Base-by-base conservation (phyloP, 2,329 filamentous ascomycete species). In the Monilinia laxa region DNA sequence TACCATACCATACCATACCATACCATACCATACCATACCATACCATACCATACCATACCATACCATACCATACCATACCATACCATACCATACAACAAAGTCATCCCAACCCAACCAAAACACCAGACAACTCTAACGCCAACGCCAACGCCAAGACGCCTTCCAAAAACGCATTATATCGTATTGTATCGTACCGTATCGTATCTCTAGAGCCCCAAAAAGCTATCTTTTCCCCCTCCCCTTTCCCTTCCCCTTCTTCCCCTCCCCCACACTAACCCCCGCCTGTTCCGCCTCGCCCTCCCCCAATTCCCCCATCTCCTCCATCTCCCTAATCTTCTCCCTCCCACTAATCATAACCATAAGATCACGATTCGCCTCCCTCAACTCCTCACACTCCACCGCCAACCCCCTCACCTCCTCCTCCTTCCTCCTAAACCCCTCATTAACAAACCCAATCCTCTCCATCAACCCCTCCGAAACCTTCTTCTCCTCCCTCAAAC, bases 301-400 rank as follows among this genome's bases (percentile, higher is more conserved):
- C 67, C 85, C 82, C 45, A 85, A 72, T 70, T 82, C 77, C 0
- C 84, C 87, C 71, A 83, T 84, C 38, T 84, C 84, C 76, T 87
- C 85, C 78, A 93, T 79, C 77, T 89, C 85, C 79, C 56, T 88
- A 71, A 97, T 78, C 78, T 92, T 94, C 78, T 95, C 88, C 77
- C 90, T 87, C 0, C 91, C 90, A 25, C 87, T 91, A 68, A 97
- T 94, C 75, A 94, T 96, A 83, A 96, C 93, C 62, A 84, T 88
- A 76, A 97, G 76, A 76, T 97, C 94, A 20, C 91, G 85, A 75
- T 97, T 96, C 83, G 92, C 90, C 77, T 97, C 93, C 71, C 85
- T 89, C 72, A 97, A 78, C 78, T 92, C 94, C 18, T 90, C 85
- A 75, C 97, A 96, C 83, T 93, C 90, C 77, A 96, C 93, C 71